Base-by-base conservation (phyloP, 129 eudicot genomes). In the Pseudognaphalium luteoalbum region DNA sequence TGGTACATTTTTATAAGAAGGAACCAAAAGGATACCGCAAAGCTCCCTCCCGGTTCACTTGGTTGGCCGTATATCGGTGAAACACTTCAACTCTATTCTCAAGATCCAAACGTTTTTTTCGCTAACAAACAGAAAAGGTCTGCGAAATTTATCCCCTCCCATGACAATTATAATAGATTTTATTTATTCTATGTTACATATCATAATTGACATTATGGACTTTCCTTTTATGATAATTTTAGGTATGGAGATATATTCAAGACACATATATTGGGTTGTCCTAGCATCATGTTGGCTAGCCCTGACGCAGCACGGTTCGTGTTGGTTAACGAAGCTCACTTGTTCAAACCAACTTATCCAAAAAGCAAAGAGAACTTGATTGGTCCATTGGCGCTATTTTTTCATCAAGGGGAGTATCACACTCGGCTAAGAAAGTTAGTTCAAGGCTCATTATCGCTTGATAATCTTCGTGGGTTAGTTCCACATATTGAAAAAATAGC, bases 61-160 rank as follows among this genome's bases (percentile, higher is more conserved):
- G 90, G 90, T 68, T 86, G 87, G 90, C 90, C 90, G 22, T 86
- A 83, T 67, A 83, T 86, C 15, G 90, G 90, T n/a, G 86, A 86
- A 61, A 86, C 90, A 39, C 84, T 86, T 75, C 90, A 86, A 71
- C 87, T 86, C 65, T 86, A 86, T 75, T 86, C 90, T n/a, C 87
- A 86, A 78, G 87, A 86, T 78, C 90, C 90, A 32, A 81, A 72
- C 7, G 64, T 78, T 5, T 86, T 86, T 82, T 86, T 86, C 72
- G 74, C 86, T 42, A 61, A 75, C 17, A 86, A 86, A 74, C 87
- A 86, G 62, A 83, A 76, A 66, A 83, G 85, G 90, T 86, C 21
- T 70, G 59, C 28, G 28, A 25, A 25, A 25, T 25, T 33, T 51
- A 68, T 62, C 29, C 63, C 25, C 66, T 30, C n/a, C n/a, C n/a